phyloP scores from a whole-genome alignment of 768 basidiomycete genomes.

The Suillus subaureus region DNA sequence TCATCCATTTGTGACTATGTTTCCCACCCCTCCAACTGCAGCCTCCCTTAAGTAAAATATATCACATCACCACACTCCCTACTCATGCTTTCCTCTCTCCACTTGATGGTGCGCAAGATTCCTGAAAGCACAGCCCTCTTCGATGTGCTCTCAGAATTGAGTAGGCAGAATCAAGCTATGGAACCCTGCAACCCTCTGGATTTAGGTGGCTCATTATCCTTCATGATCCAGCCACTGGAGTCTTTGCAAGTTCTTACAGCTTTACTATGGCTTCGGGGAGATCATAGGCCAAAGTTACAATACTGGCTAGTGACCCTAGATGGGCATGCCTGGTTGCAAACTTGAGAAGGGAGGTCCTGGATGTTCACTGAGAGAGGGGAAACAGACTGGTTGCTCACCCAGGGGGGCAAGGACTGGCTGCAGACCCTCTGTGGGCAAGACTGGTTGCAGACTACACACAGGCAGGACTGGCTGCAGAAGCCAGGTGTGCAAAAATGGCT shows the following conservation, averaged over 20 bases:
- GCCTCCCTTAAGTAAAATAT: neutral
- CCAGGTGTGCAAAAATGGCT: no score
- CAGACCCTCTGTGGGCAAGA: neutral
- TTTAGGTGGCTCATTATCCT: neutral
- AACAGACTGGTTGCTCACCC: neutral
- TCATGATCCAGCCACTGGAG: neutral
- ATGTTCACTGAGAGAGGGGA: no score
- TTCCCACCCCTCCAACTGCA: neutral
- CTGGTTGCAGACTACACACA: neutral
- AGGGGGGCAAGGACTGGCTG: neutral
- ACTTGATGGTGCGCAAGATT: neutral
- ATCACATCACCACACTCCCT: neutral
- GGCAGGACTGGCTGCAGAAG: no score
- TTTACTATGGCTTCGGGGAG: neutral
- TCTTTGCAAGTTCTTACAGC: neutral
- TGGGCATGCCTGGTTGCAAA: neutral
- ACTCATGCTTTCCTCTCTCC: neutral
- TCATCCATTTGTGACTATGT: neutral
- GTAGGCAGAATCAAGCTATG: neutral
- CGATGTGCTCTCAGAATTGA: neutral
- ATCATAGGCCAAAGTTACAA: neutral
- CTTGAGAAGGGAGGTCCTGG: neutral
- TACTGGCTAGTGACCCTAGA: neutral
- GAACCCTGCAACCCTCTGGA: neutral
- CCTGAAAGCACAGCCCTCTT: neutral